Percentiles rank a stretch among this genome's conserved stretches.
Conservation (phyloP, 2,329 filamentous ascomycete species). For the Cercospora zeae-maydis region DNA sequence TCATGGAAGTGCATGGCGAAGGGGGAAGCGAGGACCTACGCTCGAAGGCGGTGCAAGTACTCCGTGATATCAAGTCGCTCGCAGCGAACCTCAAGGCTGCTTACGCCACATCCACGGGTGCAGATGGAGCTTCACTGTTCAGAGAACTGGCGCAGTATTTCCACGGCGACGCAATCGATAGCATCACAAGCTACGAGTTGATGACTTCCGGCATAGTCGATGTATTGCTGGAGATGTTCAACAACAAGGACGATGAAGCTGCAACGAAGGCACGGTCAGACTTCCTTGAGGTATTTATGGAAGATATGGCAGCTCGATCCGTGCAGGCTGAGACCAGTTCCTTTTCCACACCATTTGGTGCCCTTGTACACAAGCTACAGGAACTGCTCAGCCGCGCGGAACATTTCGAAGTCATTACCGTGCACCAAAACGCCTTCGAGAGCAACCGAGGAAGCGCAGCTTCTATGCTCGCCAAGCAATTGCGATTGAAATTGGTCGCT, state of each 20-base stretch:
- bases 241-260: conserved; percentile 59
- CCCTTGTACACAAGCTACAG: conserved; percentile 89
- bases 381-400: conserved; percentile 94
- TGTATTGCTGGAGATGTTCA: conserved; percentile 77
- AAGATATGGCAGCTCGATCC: conserved; percentile 58
- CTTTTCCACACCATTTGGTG: conserved; percentile 78
- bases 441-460: conserved; percentile 85
- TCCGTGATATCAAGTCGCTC: conserved; percentile 67
- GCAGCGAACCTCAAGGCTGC: conserved; percentile 68
- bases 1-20: conserved; percentile 77
- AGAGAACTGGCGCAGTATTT: conserved; percentile 76
- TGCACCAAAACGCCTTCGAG: conserved; percentile 88
- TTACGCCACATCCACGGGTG: conserved; percentile 48
- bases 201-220: conserved; percentile 87
- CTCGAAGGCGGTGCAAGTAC: conserved; percentile 71
- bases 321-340: conserved; percentile 64
- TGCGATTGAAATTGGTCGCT: conserved; percentile 81
- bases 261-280: conserved; percentile 65
- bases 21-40: conserved; percentile 71
- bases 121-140: conserved; percentile 54
- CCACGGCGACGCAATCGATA: conserved; percentile 81
- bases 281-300: conserved; percentile 93
- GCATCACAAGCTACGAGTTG: conserved; percentile 91
- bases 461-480: conserved; percentile 94
- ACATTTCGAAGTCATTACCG: conserved; percentile 95